These are phyloP conservation scores for Niebla homalea DNA, from an alignment of 495 filamentous ascomycete genomes.

Conservation along the genomic window DNA sequence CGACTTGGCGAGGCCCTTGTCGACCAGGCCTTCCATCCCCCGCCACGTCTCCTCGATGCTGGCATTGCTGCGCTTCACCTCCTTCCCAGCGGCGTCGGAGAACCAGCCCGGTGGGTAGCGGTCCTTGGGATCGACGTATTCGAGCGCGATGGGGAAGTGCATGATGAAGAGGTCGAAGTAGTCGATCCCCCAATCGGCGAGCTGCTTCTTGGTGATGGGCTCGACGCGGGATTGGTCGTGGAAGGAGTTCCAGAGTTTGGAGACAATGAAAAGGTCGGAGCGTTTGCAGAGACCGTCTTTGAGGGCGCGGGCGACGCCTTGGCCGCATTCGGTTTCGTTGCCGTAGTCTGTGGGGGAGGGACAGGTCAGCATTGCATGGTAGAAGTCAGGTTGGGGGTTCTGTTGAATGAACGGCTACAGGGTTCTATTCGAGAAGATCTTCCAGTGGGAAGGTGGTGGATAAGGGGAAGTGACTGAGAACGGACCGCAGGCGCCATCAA, in stretches of 20 bases:
- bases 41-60: conserved; percentile 81
- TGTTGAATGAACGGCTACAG: not conserved
- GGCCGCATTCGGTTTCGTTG: conserved; percentile 72
- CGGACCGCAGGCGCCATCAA: conserved; percentile 77
- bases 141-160: conserved; percentile 69
- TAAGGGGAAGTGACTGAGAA: conserved; percentile 1
- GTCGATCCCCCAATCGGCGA: conserved; percentile 67
- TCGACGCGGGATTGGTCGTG: conserved; percentile 62
- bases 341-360: conserved; percentile 56
- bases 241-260: conserved; percentile 88
- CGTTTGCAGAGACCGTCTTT: conserved; percentile 75
- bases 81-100: conserved; percentile 41
- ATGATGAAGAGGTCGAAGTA: conserved; percentile 79
- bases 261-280: conserved; percentile 79
- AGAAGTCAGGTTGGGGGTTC: not conserved
- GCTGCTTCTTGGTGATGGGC: conserved; percentile 58
- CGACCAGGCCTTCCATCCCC: conserved; percentile 68
- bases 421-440: too few species aligned
- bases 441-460: not conserved
- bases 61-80: conserved; percentile 48
- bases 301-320: conserved; percentile 79
- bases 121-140: conserved; percentile 63
- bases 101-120: conserved; percentile 69
- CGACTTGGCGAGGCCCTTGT: conserved; percentile 51
- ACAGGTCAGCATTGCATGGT: not conserved